Conservation (phyloP, 805 yeast species). For the Suhomyces xylopsoci region DNA sequence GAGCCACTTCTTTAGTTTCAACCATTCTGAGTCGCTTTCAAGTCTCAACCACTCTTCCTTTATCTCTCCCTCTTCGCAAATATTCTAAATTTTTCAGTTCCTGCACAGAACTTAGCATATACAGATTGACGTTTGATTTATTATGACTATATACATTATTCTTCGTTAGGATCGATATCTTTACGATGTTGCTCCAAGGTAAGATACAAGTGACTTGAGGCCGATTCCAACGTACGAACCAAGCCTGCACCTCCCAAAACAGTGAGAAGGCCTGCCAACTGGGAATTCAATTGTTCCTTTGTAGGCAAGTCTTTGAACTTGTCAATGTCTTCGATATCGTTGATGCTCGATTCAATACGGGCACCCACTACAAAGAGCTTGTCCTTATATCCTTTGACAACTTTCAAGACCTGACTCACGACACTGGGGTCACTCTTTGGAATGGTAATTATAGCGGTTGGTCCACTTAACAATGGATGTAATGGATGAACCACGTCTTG, state of each 20-base stretch:
- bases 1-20: background rate
- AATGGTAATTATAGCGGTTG: constrained; percentile 76
- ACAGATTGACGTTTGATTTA: background rate
- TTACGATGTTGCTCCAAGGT: constrained; percentile 66
- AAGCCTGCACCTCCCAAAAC: constrained; percentile 86
- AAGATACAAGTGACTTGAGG: constrained; percentile 66
- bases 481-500: constrained; percentile 61
- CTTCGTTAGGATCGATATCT: constrained; percentile 26
- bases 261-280: constrained; percentile 81
- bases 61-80: background rate
- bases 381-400: constrained; percentile 63
- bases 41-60: background rate
- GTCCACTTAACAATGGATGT: constrained; percentile 70
- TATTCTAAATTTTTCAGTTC: constrained; percentile 7
- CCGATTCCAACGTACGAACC: constrained; percentile 71
- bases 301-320: constrained; percentile 72
- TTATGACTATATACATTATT: constrained; percentile 1
- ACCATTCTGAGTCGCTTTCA: background rate
- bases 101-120: background rate
- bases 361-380: constrained; percentile 84
- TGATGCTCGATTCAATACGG: constrained; percentile 60
- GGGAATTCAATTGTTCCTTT: constrained; percentile 67
- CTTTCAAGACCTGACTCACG: constrained; percentile 59
- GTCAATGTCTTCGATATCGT: constrained; percentile 51
- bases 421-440: constrained; percentile 66